Evolutionary conservation across 352 stramenopile genomes (phyloP).

Genomic region (Blastocystis sp.): DNA sequence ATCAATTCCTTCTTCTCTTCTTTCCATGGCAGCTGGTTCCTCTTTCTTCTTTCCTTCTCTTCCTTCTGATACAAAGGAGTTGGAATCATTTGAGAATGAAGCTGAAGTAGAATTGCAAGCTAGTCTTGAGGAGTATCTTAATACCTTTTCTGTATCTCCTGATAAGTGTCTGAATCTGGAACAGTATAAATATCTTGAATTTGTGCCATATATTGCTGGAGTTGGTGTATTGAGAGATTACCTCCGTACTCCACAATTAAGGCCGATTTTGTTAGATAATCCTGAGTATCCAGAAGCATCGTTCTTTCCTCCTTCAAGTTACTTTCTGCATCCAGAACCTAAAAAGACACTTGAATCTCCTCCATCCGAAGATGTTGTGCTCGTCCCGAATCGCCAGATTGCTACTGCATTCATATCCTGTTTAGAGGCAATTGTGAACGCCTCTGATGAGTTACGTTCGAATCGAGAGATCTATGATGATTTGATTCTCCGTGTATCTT

Average conservation of each 20-base stretch:
- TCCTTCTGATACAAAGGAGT: no score
- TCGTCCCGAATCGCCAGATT: not conserved
- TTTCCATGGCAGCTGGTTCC: not conserved
- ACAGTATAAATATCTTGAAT: not conserved
- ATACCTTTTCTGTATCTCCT: not conserved
- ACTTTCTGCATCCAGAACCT: not conserved
- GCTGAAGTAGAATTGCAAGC: no score
- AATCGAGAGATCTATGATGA: not conserved
- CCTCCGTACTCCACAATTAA: not conserved
- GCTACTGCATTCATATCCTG: not conserved
- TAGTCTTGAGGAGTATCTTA: not conserved
- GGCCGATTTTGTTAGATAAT: not conserved
- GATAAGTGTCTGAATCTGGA: not conserved
- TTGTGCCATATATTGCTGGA: not conserved
- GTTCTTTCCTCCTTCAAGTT: not conserved
- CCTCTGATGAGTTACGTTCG: not conserved
- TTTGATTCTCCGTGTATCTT: not conserved
- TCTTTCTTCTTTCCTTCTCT: no score
- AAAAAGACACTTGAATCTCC: not conserved
- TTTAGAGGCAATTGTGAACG: not conserved
- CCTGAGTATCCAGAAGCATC: not conserved
- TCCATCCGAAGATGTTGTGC: not conserved
- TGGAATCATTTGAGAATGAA: no score
- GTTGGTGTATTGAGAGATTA: not conserved
- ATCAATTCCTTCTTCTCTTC: not conserved